A percentile compares a stretch with the other conserved stretches of the same genome.
Evolutionary conservation across 164 flowering plant genomes (phyloP).

Genomic region (Aristolochia contorta): DNA sequence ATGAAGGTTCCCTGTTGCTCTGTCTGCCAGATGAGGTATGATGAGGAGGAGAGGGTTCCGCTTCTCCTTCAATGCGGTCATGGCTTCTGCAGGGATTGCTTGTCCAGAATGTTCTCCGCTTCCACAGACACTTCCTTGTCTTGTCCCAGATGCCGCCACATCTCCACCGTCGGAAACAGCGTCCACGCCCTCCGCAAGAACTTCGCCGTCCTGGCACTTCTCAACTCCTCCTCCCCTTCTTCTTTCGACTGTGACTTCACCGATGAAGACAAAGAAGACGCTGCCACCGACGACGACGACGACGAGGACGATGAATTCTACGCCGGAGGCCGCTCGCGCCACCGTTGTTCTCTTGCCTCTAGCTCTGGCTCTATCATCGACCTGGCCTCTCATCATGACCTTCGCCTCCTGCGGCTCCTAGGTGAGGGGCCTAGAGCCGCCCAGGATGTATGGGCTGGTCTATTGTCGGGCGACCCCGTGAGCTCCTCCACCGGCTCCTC

Average conservation of each 20-base stretch:
- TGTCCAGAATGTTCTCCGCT: constrained; percentile 67
- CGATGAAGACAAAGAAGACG: constrained; percentile 35
- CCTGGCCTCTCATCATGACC: constrained; percentile 44
- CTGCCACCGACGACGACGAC: constrained; percentile 7
- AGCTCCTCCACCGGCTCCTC: background rate
- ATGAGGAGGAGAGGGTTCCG: constrained; percentile 84
- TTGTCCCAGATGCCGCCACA: constrained; percentile 91
- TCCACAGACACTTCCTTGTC: constrained; percentile 55
- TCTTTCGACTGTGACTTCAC: constrained; percentile 31
- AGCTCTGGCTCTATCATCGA: constrained; percentile 49
- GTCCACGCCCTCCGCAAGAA: constrained; percentile 79
- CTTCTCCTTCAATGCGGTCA: constrained; percentile 96
- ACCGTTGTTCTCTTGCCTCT: constrained; percentile 27
- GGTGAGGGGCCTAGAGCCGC: constrained; percentile 52
- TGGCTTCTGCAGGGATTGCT: constrained; percentile 89
- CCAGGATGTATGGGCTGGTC: constrained; percentile 68
- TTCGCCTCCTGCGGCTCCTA: constrained; percentile 39
- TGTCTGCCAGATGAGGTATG: constrained; percentile 77
- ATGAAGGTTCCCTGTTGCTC: constrained; percentile 89
- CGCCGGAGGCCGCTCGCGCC: constrained; percentile 10
- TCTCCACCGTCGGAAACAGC: constrained; percentile 79
- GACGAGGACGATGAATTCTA: constrained; percentile 24
- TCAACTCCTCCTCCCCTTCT: constrained; percentile 24
- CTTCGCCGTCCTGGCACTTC: constrained; percentile 64
- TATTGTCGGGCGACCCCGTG: constrained; percentile 15